Evolutionary conservation across 768 basidiomycete species (phyloP), one percentile per base, ranked within the genome.

Genomic region (Hortiboletus flavorubellus): DNA sequence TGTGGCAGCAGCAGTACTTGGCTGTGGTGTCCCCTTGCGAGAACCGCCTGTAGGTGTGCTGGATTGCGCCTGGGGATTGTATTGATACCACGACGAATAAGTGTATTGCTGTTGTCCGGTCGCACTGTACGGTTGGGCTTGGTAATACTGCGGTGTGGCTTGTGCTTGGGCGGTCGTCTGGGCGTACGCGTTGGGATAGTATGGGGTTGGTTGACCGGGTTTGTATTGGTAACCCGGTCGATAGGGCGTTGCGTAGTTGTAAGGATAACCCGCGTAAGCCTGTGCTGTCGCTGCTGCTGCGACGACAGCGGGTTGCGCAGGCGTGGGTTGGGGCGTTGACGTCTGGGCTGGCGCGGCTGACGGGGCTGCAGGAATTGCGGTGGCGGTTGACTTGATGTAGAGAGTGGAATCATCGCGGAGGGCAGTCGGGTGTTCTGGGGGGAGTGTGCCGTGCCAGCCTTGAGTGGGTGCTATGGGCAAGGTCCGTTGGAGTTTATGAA

Each of bases 371-470:
- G 73, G 69, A 35, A 72, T 68, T 38, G 68, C 59, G 7, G 74
- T 66, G 15, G 74, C 65, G 4, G 77, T 73, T 2, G 80, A 69
- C 58, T 79, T 79, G 56, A 90, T 78, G 70, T 84, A 85, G 43
- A 91, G 72, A 2, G 90, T 93, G 4, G 81, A 78, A 64, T 92
- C 84, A 67, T 91, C 90, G 16, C 85, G 82, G 15, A 91, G 78
- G 6, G 89, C 87, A 0, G 80, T 78, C 10, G 79, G 55, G 26
- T 78, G 76, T 45, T 78, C 73, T 12, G 81, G 64, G 11, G 86
- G 82, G 4, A 92, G 78, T 3, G 84, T 91, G 35, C 90, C 90
- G 60, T 83, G 75, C 89, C 89, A 93, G 21, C 89, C 86, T 53
- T 75, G 73, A 3, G 81, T 75, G 15, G 85, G 77, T 9, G 78